Conservation (phyloP, 768 basidiomycete genomes). For the Lentinus tigrinus region DNA sequence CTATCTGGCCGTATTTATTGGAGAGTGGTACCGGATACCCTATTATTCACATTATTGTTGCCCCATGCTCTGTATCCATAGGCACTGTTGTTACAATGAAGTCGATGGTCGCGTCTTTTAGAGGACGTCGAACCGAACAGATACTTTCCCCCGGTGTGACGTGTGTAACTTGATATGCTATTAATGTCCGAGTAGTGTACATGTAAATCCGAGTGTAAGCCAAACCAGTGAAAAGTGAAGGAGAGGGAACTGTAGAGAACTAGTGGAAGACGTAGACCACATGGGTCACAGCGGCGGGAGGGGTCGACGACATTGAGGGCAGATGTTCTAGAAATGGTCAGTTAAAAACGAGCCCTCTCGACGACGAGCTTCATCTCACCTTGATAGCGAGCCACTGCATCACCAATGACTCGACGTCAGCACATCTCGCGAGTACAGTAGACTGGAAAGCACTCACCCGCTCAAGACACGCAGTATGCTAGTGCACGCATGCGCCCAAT, state of each 20-base stretch:
- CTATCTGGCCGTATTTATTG: constrained; percentile 12
- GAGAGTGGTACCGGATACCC: constrained; percentile 9
- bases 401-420: constrained; percentile 26
- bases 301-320: constrained; percentile 86
- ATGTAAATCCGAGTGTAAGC: too few relatives aligned
- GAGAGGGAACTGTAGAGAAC: too few relatives aligned
- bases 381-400: constrained; percentile 52
- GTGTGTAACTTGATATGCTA: not conserved
- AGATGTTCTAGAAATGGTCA: constrained; percentile 63
- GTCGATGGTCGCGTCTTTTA: constrained; percentile 5
- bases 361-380: constrained; percentile 33
- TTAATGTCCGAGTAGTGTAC: not conserved
- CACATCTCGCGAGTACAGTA: constrained; percentile 4
- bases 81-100: constrained; percentile 14
- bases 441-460: constrained; percentile 42
- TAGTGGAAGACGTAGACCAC: too few relatives aligned
- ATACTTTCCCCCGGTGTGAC: not conserved
- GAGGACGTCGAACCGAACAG: not conserved
- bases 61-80: constrained; percentile 10
- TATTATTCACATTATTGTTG: not conserved
- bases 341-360: not conserved
- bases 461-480: constrained; percentile 89
- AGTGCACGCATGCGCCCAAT: not conserved
- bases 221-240: too few relatives aligned
- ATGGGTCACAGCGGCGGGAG: constrained; percentile 77